Base-by-base conservation (phyloP, 805 yeast species). In the Saturnispora diversa region DNA sequence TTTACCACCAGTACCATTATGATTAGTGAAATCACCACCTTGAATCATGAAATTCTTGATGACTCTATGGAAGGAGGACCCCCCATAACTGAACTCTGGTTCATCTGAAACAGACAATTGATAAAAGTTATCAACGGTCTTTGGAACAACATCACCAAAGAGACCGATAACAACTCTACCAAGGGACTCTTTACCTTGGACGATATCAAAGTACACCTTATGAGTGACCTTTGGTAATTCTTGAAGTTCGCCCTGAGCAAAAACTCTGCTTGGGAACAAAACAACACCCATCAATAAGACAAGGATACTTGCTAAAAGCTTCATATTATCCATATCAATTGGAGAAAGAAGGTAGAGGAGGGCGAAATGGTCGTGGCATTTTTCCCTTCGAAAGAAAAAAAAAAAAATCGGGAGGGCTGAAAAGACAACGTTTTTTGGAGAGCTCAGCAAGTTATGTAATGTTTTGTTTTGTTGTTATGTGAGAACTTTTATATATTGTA, bases 151-250 rank as follows among this genome's bases (percentile, higher is more conserved):
- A 19, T 77, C 74, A 35, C 96, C 97, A 58, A 79, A 90, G 39
- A 90, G 70, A 10, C 97, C 97, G 59, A 90, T 69, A 44, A 80
- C 83, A 48, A 90, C 71, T 58, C 94, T 75, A 35, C 97, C 97
- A 34, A 88, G 65, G 4, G 66, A 54, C 59, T 78, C 66, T 40
- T 76, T 92, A 44, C 86, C 97, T 58, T 85, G 88, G 50, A 75
- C 69, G 48, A 88, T 68, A 58, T 90, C 96, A 53, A 88, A 87
- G 66, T 69, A 90, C 25, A 90, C 95, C 63, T 77, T 78, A 58
- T 77, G 74, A 44, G 95, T 85, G 59, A 85, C 56, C 37, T 65
- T 67, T 29, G 83, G 80, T 48, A 68, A 60, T 32, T 68, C 69
- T 2, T 65, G 41, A 6, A 44, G 26, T 23, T 45, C 54, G 13